Base-by-base conservation (phyloP, 2,329 filamentous ascomycete genomes). In the Colletotrichum gigasporum region DNA sequence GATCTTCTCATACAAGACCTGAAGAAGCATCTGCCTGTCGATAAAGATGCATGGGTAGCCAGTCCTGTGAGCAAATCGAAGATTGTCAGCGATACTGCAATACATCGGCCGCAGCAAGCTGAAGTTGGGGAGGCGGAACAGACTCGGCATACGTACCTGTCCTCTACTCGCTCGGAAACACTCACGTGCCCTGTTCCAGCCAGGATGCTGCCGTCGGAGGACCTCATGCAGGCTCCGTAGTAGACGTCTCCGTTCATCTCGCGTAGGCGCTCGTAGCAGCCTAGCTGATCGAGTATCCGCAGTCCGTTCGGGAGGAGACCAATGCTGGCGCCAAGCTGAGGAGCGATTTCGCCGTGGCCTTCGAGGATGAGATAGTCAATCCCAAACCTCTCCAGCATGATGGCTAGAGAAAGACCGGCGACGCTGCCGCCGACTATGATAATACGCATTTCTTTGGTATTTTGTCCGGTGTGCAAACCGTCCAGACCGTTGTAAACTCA, bases 351-450 rank as follows among this genome's bases (percentile, higher is more conserved):
- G 0, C 63, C 14, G 37, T 80, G 70, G 0, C 72, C 71, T 66
- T 87, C 84, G 0, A 87, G 74, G 0, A 87, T 61, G 3, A 83
- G 61, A 67, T 80, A 86, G 62, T 85, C 78, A 59, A 87, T 81
- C 28, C 69, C 71, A 32, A 79, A 73, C 51, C 70, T 71, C 59
- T 85, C 76, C 1, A 87, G 76, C 66, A 78, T 77, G 34, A 67
- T 68, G 28, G 70, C 70, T 16, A 71, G 60, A 2, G 66, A 58
- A 4, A 72, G 61, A 4, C 84, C 84, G 2, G 79, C 75, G n/a
- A 86, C 71, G 41, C 80, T 77, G 3, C 80, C 84, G 16, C 83
- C 83, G 1, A 74, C 79, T 39, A 85, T 84, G 55, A 85, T 70
- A 24, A 83, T 75, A 2, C 44, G 24, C 24, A 32, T 30, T 7